Conservation (phyloP, 2,329 filamentous ascomycete species). For the Neurospora sp. region DNA sequence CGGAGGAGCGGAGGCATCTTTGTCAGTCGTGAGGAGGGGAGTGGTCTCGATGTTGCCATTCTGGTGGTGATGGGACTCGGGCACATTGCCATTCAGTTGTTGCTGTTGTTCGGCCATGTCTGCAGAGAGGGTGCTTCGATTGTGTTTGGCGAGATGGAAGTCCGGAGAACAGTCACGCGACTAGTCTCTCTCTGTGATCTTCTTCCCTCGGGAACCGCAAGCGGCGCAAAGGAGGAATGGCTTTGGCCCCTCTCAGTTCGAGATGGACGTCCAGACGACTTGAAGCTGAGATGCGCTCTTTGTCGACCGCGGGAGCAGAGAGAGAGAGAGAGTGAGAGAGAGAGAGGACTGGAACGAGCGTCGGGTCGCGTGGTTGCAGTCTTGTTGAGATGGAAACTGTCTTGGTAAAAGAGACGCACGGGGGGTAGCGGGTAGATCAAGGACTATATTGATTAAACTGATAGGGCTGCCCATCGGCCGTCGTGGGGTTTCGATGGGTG, state of each 20-base stretch:
- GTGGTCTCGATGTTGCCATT: background rate
- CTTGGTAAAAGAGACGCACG: background rate
- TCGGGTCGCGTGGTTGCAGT: background rate
- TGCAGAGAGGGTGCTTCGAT: background rate
- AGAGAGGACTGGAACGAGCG: background rate
- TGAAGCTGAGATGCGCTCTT: background rate
- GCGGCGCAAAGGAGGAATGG: background rate
- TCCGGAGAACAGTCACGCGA: background rate
- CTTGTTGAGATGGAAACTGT: background rate
- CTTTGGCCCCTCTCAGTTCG: background rate
- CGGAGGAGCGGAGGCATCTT: slow-evolving; percentile 10
- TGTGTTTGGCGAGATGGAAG: background rate
- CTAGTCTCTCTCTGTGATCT: background rate
- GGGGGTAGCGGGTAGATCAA: background rate
- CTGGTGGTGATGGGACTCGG: background rate
- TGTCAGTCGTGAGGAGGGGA: background rate
- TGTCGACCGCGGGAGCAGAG: background rate
- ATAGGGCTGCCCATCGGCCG: background rate
- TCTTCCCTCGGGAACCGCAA: background rate
- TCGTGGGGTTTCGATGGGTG: background rate
- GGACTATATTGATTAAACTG: background rate
- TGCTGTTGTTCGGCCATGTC: background rate
- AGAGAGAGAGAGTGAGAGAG: background rate
- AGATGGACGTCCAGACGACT: background rate
- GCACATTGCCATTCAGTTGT: background rate